phyloP scores from a whole-genome alignment of 1,284 basidiomycete genomes.

The Lignosus rhinocerotis region DNA sequence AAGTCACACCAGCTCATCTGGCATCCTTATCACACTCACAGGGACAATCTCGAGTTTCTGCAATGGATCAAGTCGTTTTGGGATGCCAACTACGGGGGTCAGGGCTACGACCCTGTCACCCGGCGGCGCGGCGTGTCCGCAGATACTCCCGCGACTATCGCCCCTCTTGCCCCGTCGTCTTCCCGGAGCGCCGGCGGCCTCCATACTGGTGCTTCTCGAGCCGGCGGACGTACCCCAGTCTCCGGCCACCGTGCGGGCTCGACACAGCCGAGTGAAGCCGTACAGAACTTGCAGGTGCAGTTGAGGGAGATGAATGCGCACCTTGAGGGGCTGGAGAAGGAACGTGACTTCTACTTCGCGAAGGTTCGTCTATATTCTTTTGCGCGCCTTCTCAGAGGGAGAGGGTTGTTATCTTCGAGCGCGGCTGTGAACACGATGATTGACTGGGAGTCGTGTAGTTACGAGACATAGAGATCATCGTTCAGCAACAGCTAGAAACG shows the following conservation, averaged over 20 bases:
- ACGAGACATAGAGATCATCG: constrained; percentile 93
- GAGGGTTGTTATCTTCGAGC: background rate
- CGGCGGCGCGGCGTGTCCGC: constrained; percentile 75
- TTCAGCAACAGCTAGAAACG: constrained; percentile 70
- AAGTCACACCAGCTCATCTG: constrained; percentile 8
- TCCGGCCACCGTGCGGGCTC: constrained; percentile 64
- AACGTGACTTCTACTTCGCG: constrained; percentile 97
- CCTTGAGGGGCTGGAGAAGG: constrained; percentile 90
- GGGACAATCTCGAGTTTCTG: constrained; percentile 97
- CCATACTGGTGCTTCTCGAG: constrained; percentile 40
- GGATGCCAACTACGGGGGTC: constrained; percentile 90
- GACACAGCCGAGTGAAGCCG: constrained; percentile 58
- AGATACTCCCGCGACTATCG: constrained; percentile 78
- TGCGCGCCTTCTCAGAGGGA: background rate
- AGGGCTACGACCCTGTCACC: constrained; percentile 86
- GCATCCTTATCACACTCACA: constrained; percentile 30
- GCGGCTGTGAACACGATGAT: background rate
- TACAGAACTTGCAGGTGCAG: constrained; percentile 72
- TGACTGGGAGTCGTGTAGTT: constrained; percentile 50
- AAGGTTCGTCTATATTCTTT: constrained; percentile 61
- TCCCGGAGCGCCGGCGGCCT: constrained; percentile 38
- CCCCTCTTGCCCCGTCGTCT: constrained; percentile 48
- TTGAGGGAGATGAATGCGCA: constrained; percentile 82
- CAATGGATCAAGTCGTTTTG: constrained; percentile 98
- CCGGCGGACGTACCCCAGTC: constrained; percentile 70